Evolutionary conservation across 768 basidiomycete species (phyloP).

Genomic region (Hypsizygus marmoreus): DNA sequence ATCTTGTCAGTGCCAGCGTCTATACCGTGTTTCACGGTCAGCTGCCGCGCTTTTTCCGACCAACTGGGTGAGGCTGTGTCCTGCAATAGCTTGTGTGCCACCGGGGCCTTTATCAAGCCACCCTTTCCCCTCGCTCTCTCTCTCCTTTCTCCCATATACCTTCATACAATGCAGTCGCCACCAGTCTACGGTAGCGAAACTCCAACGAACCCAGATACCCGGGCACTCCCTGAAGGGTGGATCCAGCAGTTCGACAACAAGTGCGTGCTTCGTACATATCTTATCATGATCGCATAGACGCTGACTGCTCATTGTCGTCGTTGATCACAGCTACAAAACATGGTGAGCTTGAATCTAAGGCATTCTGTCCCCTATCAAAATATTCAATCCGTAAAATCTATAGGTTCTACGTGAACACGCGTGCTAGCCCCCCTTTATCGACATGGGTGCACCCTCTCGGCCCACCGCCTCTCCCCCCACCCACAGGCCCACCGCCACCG

Average conservation of each 20-base stretch:
- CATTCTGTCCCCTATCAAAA: neutral
- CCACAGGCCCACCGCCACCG: conserved; percentile 48
- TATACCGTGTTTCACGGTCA: too few species aligned
- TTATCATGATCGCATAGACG: conserved; percentile 23
- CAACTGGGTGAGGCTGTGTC: conserved; percentile 13
- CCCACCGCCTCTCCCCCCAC: conserved; percentile 42
- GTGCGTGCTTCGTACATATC: conserved; percentile 44
- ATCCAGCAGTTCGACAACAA: conserved; percentile 64
- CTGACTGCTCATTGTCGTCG: conserved; percentile 17
- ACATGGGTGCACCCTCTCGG: conserved; percentile 76
- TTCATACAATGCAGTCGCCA: conserved; percentile 49
- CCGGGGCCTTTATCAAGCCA: conserved; percentile 6
- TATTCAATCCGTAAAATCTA: neutral
- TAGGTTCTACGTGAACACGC: conserved; percentile 82
- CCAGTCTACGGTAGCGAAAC: conserved; percentile 31
- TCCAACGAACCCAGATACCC: conserved; percentile 52
- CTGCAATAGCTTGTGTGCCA: neutral
- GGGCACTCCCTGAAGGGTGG: conserved; percentile 70
- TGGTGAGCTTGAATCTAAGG: conserved; percentile 47
- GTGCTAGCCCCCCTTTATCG: conserved; percentile 59
- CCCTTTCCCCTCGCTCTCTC: conserved; percentile 6
- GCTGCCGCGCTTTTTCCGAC: conserved; percentile 1
- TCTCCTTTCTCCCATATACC: conserved; percentile 17
- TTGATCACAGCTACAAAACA: conserved; percentile 54
- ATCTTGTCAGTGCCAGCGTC: neutral